A percentile compares a stretch with the other conserved stretches of the same genome.
These are phyloP conservation scores for Magnolia changhungtana DNA, from an alignment of 164 flowering plant species.

Conservation along the genomic window DNA sequence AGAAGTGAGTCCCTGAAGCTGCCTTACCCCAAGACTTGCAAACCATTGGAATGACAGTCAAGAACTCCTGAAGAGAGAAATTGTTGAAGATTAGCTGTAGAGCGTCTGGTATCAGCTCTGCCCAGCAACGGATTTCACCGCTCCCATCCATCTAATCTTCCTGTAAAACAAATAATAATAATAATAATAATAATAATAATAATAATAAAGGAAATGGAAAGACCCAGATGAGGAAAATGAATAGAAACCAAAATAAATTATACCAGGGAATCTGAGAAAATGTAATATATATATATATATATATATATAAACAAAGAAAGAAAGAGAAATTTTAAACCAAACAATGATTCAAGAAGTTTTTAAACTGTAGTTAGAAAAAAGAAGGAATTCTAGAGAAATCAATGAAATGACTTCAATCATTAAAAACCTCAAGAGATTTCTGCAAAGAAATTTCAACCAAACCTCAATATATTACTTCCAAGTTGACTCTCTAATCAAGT, in stretches of 20 bases:
- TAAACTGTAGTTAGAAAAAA: no score
- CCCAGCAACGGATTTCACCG: constrained; percentile 57
- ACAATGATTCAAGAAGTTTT: no score
- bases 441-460: no score
- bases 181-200: no score
- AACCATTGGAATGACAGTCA: constrained; percentile 75
- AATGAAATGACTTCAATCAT: no score
- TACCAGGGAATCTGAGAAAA: neutral
- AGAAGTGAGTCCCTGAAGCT: constrained; percentile 77
- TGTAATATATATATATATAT: no score
- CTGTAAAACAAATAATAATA: neutral
- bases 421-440: no score
- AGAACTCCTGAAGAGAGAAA: constrained; percentile 57
- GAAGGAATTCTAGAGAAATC: no score
- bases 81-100: constrained; percentile 73
- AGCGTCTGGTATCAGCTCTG: constrained; percentile 73
- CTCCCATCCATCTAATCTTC: constrained; percentile 42
- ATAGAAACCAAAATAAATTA: neutral
- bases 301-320: no score
- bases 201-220: neutral
- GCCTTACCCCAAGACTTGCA: constrained; percentile 80
- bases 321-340: no score
- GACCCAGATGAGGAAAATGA: neutral
- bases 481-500: no score
- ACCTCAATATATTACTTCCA: no score